Evolutionary conservation across 352 stramenopile genomes (phyloP).

Genomic region (Pythium chondricola): DNA sequence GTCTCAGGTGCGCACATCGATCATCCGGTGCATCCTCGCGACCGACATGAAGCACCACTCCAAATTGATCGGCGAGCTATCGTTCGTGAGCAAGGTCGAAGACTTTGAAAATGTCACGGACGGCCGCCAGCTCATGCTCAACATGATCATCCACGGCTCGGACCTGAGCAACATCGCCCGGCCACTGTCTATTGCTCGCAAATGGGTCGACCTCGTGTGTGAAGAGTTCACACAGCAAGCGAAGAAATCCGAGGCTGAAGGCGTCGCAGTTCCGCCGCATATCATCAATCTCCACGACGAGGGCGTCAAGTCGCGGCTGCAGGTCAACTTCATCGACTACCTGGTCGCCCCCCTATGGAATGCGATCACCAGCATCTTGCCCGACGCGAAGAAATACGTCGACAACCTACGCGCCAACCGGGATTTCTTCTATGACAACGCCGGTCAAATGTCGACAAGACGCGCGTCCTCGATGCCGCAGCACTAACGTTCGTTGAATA

Average conservation of each 20-base stretch:
- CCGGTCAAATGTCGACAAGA: constrained; percentile 35
- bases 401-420: constrained; percentile 49
- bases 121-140: constrained; percentile 66
- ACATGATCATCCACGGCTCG: constrained; percentile 77
- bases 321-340: constrained; percentile 87
- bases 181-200: constrained; percentile 37
- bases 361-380: constrained; percentile 48
- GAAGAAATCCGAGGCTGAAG: constrained; percentile 39
- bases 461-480: constrained; percentile 22
- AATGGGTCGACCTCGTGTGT: constrained; percentile 70
- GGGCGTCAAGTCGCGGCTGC: constrained; percentile 44
- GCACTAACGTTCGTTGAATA: constrained; percentile 1
- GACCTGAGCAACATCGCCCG: constrained; percentile 63
- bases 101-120: constrained; percentile 59
- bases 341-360: constrained; percentile 71
- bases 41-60: constrained; percentile 85
- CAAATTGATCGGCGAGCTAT: constrained; percentile 49
- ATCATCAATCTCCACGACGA: constrained; percentile 76
- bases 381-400: constrained; percentile 36
- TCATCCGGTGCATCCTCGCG: constrained; percentile 72
- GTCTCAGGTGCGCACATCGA: constrained; percentile 39
- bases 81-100: constrained; percentile 29
- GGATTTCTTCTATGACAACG: constrained; percentile 68
- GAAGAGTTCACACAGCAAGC: constrained; percentile 80
- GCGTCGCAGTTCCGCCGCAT: constrained; percentile 60